Percentiles rank a stretch among this genome's conserved stretches.
phyloP scores from a whole-genome alignment of 345 rosid genomes.

The Citrus unshiu region DNA sequence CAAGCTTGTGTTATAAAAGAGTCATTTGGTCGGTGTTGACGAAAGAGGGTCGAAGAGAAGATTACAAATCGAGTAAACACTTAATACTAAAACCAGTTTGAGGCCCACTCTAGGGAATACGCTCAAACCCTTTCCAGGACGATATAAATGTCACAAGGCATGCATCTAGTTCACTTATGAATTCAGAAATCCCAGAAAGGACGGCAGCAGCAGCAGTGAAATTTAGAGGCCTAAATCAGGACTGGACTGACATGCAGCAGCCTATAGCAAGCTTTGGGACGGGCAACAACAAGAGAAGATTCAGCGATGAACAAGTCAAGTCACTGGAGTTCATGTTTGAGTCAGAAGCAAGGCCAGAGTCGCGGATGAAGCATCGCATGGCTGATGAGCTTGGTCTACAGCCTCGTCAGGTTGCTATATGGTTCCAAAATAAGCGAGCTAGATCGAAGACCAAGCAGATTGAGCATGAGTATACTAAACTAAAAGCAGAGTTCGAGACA shows the following conservation, averaged over 20 bases:
- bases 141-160: neutral
- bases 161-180: neutral
- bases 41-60: neutral
- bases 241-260: neutral
- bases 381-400: slow-evolving; percentile 36
- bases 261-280: neutral
- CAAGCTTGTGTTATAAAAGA: neutral
- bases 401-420: slow-evolving; percentile 44
- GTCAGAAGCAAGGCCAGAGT: slow-evolving; percentile 23
- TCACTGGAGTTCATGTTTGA: slow-evolving; percentile 23
- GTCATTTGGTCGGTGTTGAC: neutral
- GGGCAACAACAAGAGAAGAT: slow-evolving; percentile 19
- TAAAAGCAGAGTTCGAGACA: slow-evolving; percentile 19
- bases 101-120: slow-evolving; percentile 16
- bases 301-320: slow-evolving; percentile 28
- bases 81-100: neutral
- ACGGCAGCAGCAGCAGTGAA: neutral
- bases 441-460: slow-evolving; percentile 40
- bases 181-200: neutral
- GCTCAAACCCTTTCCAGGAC: neutral
- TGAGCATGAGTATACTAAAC: slow-evolving; percentile 31
- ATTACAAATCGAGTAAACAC: neutral
- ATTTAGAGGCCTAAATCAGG: neutral
- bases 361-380: slow-evolving; percentile 22
- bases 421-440: slow-evolving; percentile 48